These are phyloP conservation scores for Mariannaea sp. DNA, from an alignment of 2,329 filamentous ascomycete genomes.

Conservation along the genomic window DNA sequence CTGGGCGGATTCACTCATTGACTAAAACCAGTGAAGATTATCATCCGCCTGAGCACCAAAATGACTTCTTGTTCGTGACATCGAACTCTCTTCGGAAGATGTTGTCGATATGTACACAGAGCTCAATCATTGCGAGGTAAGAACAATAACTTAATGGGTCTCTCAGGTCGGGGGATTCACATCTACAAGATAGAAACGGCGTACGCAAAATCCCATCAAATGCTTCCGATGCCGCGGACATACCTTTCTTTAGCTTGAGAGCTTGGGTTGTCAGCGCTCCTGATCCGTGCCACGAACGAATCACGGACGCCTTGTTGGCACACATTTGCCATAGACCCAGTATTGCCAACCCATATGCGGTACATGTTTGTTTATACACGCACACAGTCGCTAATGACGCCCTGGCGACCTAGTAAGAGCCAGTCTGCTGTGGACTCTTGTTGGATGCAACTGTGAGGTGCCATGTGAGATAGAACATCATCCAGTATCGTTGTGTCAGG, in stretches of 20 bases:
- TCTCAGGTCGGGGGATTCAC: too few species aligned
- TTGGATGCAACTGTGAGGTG: slow-evolving; percentile 4
- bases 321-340: slow-evolving; percentile 22
- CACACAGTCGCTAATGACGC: too few species aligned
- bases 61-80: slow-evolving; percentile 28
- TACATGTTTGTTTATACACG: too few species aligned
- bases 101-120: background rate
- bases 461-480: slow-evolving; percentile 26
- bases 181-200: too few species aligned
- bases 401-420: too few species aligned
- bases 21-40: slow-evolving; percentile 18
- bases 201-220: too few species aligned
- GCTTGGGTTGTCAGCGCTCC: too few species aligned
- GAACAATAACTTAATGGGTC: too few species aligned
- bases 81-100: too few species aligned
- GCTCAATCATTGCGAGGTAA: background rate
- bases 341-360: slow-evolving; percentile 6
- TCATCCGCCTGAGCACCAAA: slow-evolving; percentile 18
- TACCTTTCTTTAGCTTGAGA: slow-evolving; percentile 21
- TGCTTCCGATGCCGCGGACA: slow-evolving; percentile 18
- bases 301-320: slow-evolving; percentile 16
- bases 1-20: slow-evolving; percentile 17
- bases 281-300: slow-evolving; percentile 17
- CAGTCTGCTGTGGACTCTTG: too few species aligned
- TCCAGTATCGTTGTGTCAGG: slow-evolving; percentile 17